Percentiles rank a stretch among this genome's conserved stretches.
phyloP scores from a whole-genome alignment of 208 protist species.

The Phytomonas sp. region DNA sequence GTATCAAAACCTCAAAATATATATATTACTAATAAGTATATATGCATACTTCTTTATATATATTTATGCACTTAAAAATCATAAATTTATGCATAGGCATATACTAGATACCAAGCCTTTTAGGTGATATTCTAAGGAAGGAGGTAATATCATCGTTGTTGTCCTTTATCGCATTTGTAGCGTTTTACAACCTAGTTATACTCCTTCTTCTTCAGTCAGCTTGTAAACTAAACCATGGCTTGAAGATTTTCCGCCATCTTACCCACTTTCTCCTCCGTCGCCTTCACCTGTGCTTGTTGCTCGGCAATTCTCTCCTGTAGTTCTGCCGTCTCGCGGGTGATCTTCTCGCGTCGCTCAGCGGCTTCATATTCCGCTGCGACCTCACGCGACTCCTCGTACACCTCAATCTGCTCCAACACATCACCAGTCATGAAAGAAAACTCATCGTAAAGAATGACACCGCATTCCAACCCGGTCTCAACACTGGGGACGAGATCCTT shows the following conservation, averaged over 20 bases:
- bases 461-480: slow-evolving; percentile 82
- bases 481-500: slow-evolving; percentile 83
- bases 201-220: not conserved
- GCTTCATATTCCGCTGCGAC: slow-evolving; percentile 73
- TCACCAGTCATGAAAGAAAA: slow-evolving; percentile 77
- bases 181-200: not conserved
- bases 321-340: slow-evolving; percentile 47
- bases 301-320: slow-evolving; percentile 29
- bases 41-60: not conserved
- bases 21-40: not conserved
- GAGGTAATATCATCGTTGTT: not conserved
- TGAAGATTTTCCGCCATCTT: slow-evolving; percentile 23
- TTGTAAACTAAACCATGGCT: not conserved
- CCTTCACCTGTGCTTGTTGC: slow-evolving; percentile 5
- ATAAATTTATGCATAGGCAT: not conserved
- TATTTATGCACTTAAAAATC: not conserved
- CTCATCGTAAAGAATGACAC: slow-evolving; percentile 83
- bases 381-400: slow-evolving; percentile 69
- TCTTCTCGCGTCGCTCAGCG: slow-evolving; percentile 56
- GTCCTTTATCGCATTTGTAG: not conserved
- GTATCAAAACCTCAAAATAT: not conserved
- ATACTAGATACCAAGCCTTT: not conserved
- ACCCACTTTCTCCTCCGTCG: not conserved
- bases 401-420: slow-evolving; percentile 66
- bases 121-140: not conserved